Percentiles rank a stretch among this genome's conserved stretches.
phyloP scores from a whole-genome alignment of 192 early-diverging fungal species.

The Backusella tarrabulga region DNA sequence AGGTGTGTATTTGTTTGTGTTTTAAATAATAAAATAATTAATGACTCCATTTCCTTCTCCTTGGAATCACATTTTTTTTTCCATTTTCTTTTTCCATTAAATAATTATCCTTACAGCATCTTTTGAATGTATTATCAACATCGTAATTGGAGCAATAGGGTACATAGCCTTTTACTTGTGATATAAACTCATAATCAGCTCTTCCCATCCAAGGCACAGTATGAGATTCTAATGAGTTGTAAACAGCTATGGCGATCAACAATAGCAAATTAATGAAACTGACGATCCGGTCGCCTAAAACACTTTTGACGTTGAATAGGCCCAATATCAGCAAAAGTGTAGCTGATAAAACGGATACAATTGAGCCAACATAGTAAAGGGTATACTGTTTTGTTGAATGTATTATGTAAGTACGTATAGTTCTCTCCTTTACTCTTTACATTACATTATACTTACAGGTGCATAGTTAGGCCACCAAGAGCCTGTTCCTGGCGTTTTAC shows the following conservation, averaged over 20 bases:
- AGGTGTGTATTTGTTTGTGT: background rate
- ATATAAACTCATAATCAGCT: background rate
- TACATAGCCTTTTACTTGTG: background rate
- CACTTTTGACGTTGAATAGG: background rate
- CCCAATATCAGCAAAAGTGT: background rate
- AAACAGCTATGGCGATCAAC: constrained; percentile 3
- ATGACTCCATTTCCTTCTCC: background rate
- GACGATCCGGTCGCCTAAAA: background rate
- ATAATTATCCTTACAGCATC: constrained; percentile 13
- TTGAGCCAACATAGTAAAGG: constrained; percentile 16
- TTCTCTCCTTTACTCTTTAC: background rate
- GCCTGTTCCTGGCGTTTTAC: background rate
- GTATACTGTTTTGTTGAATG: background rate
- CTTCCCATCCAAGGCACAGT: constrained; percentile 6
- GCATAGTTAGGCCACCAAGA: constrained; percentile 14
- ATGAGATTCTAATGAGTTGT: background rate
- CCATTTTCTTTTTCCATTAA: background rate
- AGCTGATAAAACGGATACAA: background rate
- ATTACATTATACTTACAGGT: constrained; percentile 8
- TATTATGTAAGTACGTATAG: background rate
- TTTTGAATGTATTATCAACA: background rate
- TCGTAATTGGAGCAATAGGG: constrained; percentile 8
- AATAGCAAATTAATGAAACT: background rate
- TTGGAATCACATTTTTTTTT: background rate
- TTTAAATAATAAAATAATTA: background rate